These are phyloP conservation scores for Flaveria brownii DNA, from an alignment of 129 eudicot species.

Conservation along the genomic window DNA sequence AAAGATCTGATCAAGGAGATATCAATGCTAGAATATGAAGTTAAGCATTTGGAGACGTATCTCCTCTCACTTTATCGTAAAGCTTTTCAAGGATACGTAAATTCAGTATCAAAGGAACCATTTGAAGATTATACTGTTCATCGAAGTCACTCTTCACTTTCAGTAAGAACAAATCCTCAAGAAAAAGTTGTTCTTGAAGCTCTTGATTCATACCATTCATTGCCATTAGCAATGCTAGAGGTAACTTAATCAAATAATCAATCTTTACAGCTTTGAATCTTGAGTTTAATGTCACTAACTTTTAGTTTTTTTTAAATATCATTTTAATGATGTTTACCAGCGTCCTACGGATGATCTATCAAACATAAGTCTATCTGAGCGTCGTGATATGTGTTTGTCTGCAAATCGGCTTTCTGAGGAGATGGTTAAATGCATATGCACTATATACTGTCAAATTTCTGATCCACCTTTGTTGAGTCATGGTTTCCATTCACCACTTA, in stretches of 20 bases:
- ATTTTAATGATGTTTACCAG: constrained; percentile 34
- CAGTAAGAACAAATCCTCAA: constrained; percentile 49
- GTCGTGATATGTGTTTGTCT: constrained; percentile 44
- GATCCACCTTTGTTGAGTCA: constrained; percentile 52
- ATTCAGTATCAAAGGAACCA: constrained; percentile 29
- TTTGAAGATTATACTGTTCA: constrained; percentile 49
- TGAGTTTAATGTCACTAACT: background rate
- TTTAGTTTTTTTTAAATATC: constrained; percentile 11
- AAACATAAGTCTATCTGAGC: constrained; percentile 46
- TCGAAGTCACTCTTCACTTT: constrained; percentile 78
- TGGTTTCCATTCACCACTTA: constrained; percentile 37
- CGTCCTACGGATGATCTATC: constrained; percentile 43
- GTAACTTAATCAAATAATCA: constrained; percentile 34
- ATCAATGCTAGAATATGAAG: constrained; percentile 69
- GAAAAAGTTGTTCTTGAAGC: constrained; percentile 45
- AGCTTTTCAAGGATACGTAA: constrained; percentile 39
- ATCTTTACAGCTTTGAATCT: constrained; percentile 1
- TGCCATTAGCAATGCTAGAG: constrained; percentile 80
- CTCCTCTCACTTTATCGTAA: constrained; percentile 69
- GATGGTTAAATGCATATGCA: constrained; percentile 70
- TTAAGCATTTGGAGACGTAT: constrained; percentile 59
- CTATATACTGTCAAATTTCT: constrained; percentile 64
- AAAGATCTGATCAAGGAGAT: constrained; percentile 78
- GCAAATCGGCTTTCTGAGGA: constrained; percentile 83
- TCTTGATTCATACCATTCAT: constrained; percentile 59